phyloP scores from a whole-genome alignment of 23 red algal genomes.

The Gracilaria gracilis region DNA sequence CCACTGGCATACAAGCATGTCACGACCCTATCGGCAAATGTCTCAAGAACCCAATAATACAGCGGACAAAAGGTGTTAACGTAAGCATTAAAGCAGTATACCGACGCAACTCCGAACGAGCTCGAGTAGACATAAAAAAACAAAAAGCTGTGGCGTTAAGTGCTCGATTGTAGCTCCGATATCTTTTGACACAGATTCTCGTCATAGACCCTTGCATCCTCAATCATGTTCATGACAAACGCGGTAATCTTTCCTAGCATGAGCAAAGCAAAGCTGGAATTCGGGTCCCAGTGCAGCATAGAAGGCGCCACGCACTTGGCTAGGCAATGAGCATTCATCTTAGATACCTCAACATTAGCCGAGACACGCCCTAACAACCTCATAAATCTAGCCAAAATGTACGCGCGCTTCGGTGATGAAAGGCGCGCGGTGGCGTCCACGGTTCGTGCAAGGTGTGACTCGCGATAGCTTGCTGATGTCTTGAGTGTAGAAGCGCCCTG shows the following conservation, averaged over 20 bases:
- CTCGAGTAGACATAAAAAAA: neutral
- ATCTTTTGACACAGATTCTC: slow-evolving; percentile 77
- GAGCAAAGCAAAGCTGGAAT: slow-evolving; percentile 73
- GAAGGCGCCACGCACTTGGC: slow-evolving; percentile 84
- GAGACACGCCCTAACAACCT: slow-evolving; percentile 77
- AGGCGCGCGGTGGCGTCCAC: slow-evolving; percentile 31
- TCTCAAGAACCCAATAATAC: neutral
- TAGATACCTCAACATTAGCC: slow-evolving; percentile 65
- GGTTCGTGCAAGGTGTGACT: slow-evolving; percentile 56
- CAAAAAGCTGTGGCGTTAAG: neutral
- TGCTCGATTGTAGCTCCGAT: slow-evolving; percentile 36
- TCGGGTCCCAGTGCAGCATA: slow-evolving; percentile 91
- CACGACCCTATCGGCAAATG: neutral
- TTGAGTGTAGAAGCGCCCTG: neutral
- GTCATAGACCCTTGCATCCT: slow-evolving; percentile 84
- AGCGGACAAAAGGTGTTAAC: neutral
- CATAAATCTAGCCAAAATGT: slow-evolving; percentile 81
- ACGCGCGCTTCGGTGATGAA: slow-evolving; percentile 48
- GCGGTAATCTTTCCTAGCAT: slow-evolving; percentile 93
- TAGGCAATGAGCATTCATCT: slow-evolving; percentile 91
- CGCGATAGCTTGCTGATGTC: slow-evolving; percentile 22
- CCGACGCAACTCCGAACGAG: neutral
- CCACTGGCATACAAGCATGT: neutral
- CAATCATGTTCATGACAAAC: slow-evolving; percentile 86
- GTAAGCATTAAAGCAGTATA: neutral